These are phyloP conservation scores for Amylostereum areolatum DNA, from an alignment of 1,284 basidiomycete species.

Conservation along the genomic window DNA sequence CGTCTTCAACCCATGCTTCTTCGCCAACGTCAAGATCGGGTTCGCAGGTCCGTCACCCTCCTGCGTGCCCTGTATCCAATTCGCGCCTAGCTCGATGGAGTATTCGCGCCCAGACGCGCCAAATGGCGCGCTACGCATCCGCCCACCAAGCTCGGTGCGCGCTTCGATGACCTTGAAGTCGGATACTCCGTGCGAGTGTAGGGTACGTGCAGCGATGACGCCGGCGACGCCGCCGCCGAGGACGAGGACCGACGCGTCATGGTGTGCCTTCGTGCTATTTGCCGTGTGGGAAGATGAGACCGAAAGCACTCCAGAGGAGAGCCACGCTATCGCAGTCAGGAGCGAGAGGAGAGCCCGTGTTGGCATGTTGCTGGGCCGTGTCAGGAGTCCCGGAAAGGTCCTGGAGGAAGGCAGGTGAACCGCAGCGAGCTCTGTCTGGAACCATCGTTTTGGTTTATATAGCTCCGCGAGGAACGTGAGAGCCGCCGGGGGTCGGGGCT, in stretches of 20 bases:
- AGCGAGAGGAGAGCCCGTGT: no score
- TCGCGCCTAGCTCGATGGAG: conserved; percentile 57
- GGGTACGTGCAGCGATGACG: conserved; percentile 56
- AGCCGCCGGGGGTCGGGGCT: no score
- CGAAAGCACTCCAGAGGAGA: neutral
- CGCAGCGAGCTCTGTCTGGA: no score
- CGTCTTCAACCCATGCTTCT: conserved; percentile 49
- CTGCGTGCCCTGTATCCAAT: conserved; percentile 69
- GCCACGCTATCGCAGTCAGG: no score
- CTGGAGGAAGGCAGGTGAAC: no score
- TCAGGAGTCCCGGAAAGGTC: no score
- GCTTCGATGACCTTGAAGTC: conserved; percentile 65
- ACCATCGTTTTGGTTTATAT: no score
- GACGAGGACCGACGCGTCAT: conserved; percentile 36
- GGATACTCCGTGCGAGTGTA: conserved; percentile 48
- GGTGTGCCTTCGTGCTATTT: neutral
- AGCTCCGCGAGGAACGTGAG: no score
- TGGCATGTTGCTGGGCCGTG: no score
- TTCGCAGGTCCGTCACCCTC: conserved; percentile 44
- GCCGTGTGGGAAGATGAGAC: neutral
- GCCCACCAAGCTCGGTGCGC: conserved; percentile 52
- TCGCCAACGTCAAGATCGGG: conserved; percentile 54
- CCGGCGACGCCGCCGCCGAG: conserved; percentile 65
- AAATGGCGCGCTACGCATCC: conserved; percentile 44
- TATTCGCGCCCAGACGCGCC: conserved; percentile 29